These are phyloP conservation scores for Tolypocladium inflatum DNA, from an alignment of 2,329 filamentous ascomycete species.

Conservation along the genomic window DNA sequence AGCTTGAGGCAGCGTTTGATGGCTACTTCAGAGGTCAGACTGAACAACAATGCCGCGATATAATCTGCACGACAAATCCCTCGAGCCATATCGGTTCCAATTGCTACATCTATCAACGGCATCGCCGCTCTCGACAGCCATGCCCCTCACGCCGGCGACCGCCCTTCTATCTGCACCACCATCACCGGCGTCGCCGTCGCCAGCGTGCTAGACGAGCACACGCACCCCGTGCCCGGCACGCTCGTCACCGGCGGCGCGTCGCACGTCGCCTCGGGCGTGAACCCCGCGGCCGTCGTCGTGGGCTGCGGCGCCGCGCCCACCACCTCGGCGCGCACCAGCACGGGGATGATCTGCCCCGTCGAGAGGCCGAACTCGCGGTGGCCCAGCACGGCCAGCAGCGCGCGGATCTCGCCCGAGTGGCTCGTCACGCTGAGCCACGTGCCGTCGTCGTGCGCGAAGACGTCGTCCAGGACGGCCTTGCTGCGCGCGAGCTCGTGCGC, in stretches of 20 bases:
- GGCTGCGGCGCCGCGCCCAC: slow-evolving; percentile 14
- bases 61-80: too few relatives aligned
- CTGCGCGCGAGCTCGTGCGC: slow-evolving; percentile 40
- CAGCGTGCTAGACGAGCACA: slow-evolving; percentile 20
- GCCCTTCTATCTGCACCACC: not conserved
- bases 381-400: slow-evolving; percentile 43
- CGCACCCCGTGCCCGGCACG: slow-evolving; percentile 28
- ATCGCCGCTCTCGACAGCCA: not conserved
- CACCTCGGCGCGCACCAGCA: slow-evolving; percentile 51
- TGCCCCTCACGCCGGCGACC: not conserved
- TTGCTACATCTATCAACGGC: too few relatives aligned
- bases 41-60: too few relatives aligned
- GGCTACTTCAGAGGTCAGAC: too few relatives aligned
- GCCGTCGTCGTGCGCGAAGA: slow-evolving; percentile 41
- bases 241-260: slow-evolving; percentile 33
- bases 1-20: too few relatives aligned
- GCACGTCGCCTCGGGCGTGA: slow-evolving; percentile 33
- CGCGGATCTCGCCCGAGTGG: slow-evolving; percentile 48
- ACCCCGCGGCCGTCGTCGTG: slow-evolving; percentile 22
- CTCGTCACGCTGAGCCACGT: slow-evolving; percentile 52
- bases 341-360: slow-evolving; percentile 61
- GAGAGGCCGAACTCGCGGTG: slow-evolving; percentile 52
- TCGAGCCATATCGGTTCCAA: too few relatives aligned
- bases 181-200: slow-evolving; percentile 1
- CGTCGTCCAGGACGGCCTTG: slow-evolving; percentile 42